Evolutionary conservation across 2,329 filamentous ascomycete species (phyloP), one percentile per base, ranked within the genome.

Genomic region (Exophiala sp.): DNA sequence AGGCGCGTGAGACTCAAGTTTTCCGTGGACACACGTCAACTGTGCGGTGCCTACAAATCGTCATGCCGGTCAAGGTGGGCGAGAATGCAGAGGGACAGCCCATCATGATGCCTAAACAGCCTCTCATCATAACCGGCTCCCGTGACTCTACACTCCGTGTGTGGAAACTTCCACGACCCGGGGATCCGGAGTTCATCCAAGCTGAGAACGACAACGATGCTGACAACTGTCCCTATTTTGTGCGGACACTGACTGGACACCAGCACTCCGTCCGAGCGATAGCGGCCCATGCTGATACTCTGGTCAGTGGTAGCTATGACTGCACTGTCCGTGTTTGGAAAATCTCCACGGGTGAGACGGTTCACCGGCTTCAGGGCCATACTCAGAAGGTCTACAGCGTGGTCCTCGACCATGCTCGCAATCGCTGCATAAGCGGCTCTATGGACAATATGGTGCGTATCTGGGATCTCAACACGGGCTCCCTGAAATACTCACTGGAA

Each of bases 381-480:
- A 79, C 81, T 0, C 83, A 91, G 65, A 97, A 98, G 67, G 93
- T 98, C 0, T 98, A 98, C 67, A 96, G 90, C 53, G 93, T 98
- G 7, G 93, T 98, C 7, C 74, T 97, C 18, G 93, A 98, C 63
- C 85, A 89, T 59, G 83, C 85, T 61, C 86, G 93, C 52, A 95
- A 94, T 63, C 85, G 91, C 34, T 98, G 93, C 69, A 97, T 98
- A 57, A 96, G 90, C 56, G 93, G 93, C 10, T 95, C 90, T 5
- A 98, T 98, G 93, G 93, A 98, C 67, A 95, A 93, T 56, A 78
- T 90, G 57, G 93, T 98, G 65, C 97, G 96, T 70, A 91, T 98
- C 10, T 98, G 93, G 93, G 93, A 91, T 53, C 77, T 98, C 11
- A 83, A 88, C 23, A 93, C 86, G 1, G 93, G 93, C 0, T 74